Evolutionary conservation across 2,329 filamentous ascomycete genomes (phyloP), one percentile per base, ranked within the genome.

Genomic region (Alternaria hordeiaustralica): DNA sequence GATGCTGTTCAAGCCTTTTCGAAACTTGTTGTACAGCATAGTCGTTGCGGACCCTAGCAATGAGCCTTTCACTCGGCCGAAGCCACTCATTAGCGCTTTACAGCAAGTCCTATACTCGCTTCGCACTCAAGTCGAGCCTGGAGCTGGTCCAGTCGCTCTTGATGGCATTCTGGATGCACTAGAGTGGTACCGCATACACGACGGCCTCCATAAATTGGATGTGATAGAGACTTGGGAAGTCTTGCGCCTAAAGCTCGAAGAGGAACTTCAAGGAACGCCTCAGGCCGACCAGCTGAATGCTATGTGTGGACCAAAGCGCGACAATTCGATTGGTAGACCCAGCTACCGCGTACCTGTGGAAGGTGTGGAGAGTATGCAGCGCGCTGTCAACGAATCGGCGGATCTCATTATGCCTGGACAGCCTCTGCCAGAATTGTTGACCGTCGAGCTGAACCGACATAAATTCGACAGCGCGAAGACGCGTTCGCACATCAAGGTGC

Each of bases 1-100:
- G 84, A 78, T 89, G 63, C 83, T 89, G 59, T 82, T 89, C 62
- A 83, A 82, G n/a, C 87, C 88, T 0, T 86, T 90, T 71, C 84
- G 87, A 63, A 79, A 85, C 44, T 79, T 89, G 25, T 79, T 89
- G 28, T 87, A 88, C 70, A 78, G 76, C 7, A 78, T 84, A 43
- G 75, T 84, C 64, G 76, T 83, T 4, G 78, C 84, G n/a, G 80
- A 84, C 61, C 82, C 84, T 57, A 77, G 82, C 23, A 76, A 74
- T 5, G 81, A 85, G 36, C 81, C 83, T 12, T 80, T 83, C 23
- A 69, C 76, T 44, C 83, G 80, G 51, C 86, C 86, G 0, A 85
- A 83, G 71, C 85, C 85, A 6, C 69, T 88, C 9, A 81, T 85
- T 23, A 78, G 80, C 63, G 84, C 84, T 12, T 70, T 88, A 3